phyloP scores from a whole-genome alignment of 2,329 filamentous ascomycete species.

The Aureobasidium sp. region DNA sequence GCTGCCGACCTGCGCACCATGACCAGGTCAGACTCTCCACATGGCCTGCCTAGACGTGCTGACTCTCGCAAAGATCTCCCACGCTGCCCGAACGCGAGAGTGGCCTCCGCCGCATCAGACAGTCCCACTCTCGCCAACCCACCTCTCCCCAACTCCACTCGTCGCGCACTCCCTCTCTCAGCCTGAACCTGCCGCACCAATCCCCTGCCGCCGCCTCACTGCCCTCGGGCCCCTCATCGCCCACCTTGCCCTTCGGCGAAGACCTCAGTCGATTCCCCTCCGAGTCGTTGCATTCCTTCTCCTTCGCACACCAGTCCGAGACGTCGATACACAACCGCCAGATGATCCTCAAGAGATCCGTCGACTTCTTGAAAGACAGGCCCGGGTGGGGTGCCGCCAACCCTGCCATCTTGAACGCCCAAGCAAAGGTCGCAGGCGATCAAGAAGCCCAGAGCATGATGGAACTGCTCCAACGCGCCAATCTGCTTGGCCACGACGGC shows the following conservation, averaged over 20 bases:
- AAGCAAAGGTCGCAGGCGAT: constrained; percentile 75
- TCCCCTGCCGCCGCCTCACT: constrained; percentile 43
- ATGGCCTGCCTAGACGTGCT: background rate
- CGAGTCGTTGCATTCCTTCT: constrained; percentile 96
- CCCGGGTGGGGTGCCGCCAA: constrained; percentile 73
- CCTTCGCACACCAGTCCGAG: constrained; percentile 91
- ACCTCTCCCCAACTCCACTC: constrained; percentile 48
- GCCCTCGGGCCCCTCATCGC: constrained; percentile 60
- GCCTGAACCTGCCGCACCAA: constrained; percentile 54
- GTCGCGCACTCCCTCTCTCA: constrained; percentile 64
- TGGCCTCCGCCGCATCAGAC: constrained; percentile 87
- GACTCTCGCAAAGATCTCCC: constrained; percentile 3
- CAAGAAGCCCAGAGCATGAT: constrained; percentile 84
- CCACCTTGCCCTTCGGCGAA: constrained; percentile 66
- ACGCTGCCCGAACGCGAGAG: constrained; percentile 26
- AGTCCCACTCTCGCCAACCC: constrained; percentile 65
- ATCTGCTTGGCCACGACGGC: constrained; percentile 65
- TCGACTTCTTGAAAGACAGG: constrained; percentile 94
- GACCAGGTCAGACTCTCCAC: constrained; percentile 3
- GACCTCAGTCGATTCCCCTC: constrained; percentile 88
- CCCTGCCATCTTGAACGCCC: constrained; percentile 71
- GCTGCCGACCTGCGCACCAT: constrained; percentile 10
- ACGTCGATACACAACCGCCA: constrained; percentile 87
- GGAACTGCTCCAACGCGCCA: constrained; percentile 75
- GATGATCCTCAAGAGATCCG: constrained; percentile 83